These are phyloP conservation scores for Mercurialis annua DNA, from an alignment of 345 rosid species.

Conservation along the genomic window DNA sequence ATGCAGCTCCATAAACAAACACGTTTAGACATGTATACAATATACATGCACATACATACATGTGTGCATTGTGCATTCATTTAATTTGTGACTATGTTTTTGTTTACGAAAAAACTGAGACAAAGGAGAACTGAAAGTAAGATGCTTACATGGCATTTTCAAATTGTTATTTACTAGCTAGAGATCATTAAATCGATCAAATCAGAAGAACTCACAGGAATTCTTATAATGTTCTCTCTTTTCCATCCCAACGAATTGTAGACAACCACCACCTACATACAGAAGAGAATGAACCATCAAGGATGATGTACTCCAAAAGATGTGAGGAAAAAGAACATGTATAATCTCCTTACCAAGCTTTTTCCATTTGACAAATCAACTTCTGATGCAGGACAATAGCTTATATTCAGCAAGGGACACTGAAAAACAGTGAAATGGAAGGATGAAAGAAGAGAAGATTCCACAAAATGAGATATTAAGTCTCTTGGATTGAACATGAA, in stretches of 20 bases:
- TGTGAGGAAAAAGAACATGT: not conserved
- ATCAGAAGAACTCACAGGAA: conserved; percentile 58
- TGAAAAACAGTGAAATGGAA: conserved; percentile 19
- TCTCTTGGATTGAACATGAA: not conserved
- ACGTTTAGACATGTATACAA: not conserved
- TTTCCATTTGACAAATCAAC: conserved; percentile 31
- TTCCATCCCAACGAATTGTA: conserved; percentile 94
- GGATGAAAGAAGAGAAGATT: not conserved
- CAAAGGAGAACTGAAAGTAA: conserved; percentile 3
- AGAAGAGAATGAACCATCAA: conserved; percentile 6
- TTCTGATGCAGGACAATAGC: conserved; percentile 47
- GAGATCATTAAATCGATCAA: not conserved
- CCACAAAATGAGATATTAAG: not conserved
- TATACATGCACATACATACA: not conserved
- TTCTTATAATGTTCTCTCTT: conserved; percentile 68
- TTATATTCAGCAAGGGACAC: conserved; percentile 46
- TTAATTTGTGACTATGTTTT: too few relatives aligned
- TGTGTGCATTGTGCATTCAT: not conserved
- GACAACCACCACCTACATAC: conserved; percentile 62
- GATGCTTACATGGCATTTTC: not conserved
- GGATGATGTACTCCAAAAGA: not conserved
- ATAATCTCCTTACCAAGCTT: conserved; percentile 19
- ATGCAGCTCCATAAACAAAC: not conserved
- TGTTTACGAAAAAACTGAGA: not conserved
- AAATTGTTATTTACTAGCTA: not conserved